Evolutionary conservation across 768 basidiomycete genomes (phyloP), one percentile per base, ranked within the genome.

Genomic region (Lactifluus piperatus): DNA sequence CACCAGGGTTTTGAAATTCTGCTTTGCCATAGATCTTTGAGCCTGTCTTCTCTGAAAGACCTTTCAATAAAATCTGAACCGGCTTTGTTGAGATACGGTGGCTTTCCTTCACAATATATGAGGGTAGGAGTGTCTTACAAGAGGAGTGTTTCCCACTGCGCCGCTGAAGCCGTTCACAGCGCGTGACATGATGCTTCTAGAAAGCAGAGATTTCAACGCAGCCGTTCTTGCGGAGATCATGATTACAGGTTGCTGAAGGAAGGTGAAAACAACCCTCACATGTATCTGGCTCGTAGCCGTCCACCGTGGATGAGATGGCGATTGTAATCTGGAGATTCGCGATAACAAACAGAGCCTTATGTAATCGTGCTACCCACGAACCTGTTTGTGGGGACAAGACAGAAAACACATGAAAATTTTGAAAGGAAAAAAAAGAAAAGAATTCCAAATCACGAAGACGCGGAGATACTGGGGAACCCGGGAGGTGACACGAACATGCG

Each of bases 1-100:
- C 95, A 5, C 97, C 97, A 0, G 97, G 97, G 68, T 97, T 97
- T 75, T 97, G 94, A 69, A 97, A 94, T 73, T 99, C 97, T 20
- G 97, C 92, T 71, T 99, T 97, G n/a, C 90, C 94, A 49, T 85
- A 85, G 61, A 97, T 92, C 53, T 81, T 81, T 55, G 82, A 84
- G 16, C 93, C 94, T 1, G 84, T 91, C 69, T 81, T 82, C 64
- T 92, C 83, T 10, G 92, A 97, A 8, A 97, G 77, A 14, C 73
- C 73, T 71, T 90, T 85, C 54, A 97, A 78, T 63, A 85, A 82
- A 60, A 97, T 94, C 93, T 97, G 69, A 18, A 44, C 3, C 3
- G 46, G 22, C 7, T 44, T 45, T 59, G 50, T 58, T 51, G 50
- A 64, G 56, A 50, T 13, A 32, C 44, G 22, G n/a, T 26, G 46